Percentiles rank a stretch among this genome's conserved stretches.
These are phyloP conservation scores for Scenedesmus sp. DNA, from an alignment of 163 green algal species.

Conservation along the genomic window DNA sequence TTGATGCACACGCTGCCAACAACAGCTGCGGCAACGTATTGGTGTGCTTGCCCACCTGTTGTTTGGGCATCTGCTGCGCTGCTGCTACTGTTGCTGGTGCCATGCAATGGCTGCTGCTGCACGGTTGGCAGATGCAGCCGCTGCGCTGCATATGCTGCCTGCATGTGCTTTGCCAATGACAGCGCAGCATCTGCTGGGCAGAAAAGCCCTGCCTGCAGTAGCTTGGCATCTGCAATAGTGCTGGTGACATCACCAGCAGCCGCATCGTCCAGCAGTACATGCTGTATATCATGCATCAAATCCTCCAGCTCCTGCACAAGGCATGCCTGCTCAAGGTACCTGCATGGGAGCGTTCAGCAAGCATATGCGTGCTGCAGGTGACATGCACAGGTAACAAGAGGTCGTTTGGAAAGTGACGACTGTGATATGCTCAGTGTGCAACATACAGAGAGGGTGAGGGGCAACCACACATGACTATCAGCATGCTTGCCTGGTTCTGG, in stretches of 20 bases:
- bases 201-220: background rate
- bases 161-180: conserved; percentile 13
- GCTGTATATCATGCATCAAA: background rate
- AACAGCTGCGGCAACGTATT: background rate
- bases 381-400: too few relatives aligned
- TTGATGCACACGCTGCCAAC: background rate
- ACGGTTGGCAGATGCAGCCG: conserved; percentile 15
- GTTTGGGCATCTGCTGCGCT: background rate
- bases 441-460: too few relatives aligned
- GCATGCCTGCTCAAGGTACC: conserved; percentile 33
- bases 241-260: background rate
- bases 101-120: background rate
- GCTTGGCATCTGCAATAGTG: background rate
- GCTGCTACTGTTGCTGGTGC: conserved; percentile 14
- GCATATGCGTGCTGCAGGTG: background rate
- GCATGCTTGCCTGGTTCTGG: background rate
- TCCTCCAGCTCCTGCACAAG: conserved; percentile 26
- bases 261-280: background rate
- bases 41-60: background rate
- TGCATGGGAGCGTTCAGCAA: background rate
- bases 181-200: background rate
- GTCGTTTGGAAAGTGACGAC: too few relatives aligned
- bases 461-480: background rate
- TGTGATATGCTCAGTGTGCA: too few relatives aligned
- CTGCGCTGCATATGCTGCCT: conserved; percentile 23